Evolutionary conservation across 2,329 filamentous ascomycete species (phyloP).

Genomic region (Hirsutella thompsonii): DNA sequence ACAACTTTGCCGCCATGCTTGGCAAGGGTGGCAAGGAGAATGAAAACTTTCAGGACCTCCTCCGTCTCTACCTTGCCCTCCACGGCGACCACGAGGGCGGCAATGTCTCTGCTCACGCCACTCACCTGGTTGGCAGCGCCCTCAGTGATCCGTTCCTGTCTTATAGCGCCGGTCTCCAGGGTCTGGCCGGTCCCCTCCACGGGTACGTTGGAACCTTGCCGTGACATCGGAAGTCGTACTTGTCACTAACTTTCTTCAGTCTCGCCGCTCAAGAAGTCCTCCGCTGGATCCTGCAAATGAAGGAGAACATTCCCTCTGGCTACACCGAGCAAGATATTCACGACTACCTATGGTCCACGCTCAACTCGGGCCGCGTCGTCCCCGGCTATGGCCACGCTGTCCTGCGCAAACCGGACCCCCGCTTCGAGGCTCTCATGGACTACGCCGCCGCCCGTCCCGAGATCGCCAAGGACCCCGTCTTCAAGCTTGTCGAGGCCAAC

Average conservation of each 20-base stretch:
- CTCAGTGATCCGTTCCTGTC: slow-evolving; percentile 91
- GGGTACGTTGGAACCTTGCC: slow-evolving; percentile 33
- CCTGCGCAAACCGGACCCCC: slow-evolving; percentile 89
- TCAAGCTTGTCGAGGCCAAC: slow-evolving; percentile 89
- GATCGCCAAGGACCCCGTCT: slow-evolving; percentile 78
- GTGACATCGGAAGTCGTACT: too few relatives aligned
- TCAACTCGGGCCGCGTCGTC: slow-evolving; percentile 88
- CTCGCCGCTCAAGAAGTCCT: slow-evolving; percentile 95
- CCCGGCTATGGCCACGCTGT: slow-evolving; percentile 94
- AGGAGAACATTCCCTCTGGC: slow-evolving; percentile 65
- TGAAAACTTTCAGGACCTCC: slow-evolving; percentile 87
- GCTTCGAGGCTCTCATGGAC: slow-evolving; percentile 94
- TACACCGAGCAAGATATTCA: slow-evolving; percentile 75
- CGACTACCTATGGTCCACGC: slow-evolving; percentile 82
- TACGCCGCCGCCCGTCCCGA: slow-evolving; percentile 77
- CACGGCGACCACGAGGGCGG: slow-evolving; percentile 98
- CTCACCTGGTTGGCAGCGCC: slow-evolving; percentile 88
- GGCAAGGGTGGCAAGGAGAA: slow-evolving; percentile 81
- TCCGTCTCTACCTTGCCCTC: slow-evolving; percentile 86
- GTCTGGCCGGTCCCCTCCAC: slow-evolving; percentile 70
- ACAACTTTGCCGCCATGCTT: slow-evolving; percentile 96
- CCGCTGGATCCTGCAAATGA: slow-evolving; percentile 94
- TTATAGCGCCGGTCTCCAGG: slow-evolving; percentile 90
- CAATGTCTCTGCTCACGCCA: slow-evolving; percentile 91
- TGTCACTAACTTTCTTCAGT: slow-evolving; percentile 20